A percentile compares a stretch with the other conserved stretches of the same genome.
Conservation (phyloP, 2,329 filamentous ascomycete species). For the Scolecobasidium constrictum region DNA sequence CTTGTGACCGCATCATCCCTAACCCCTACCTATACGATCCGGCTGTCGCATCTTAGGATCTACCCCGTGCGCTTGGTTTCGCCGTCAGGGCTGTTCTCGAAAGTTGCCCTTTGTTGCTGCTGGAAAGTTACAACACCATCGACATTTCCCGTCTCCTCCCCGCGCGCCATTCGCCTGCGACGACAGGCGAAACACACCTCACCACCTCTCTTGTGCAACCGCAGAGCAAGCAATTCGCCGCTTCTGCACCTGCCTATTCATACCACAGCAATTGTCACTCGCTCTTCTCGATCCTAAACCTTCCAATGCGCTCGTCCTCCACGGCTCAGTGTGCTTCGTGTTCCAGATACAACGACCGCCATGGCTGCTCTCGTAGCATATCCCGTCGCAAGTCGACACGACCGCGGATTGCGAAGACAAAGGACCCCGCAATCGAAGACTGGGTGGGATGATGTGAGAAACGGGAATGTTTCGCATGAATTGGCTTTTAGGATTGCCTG, state of each 20-base stretch:
- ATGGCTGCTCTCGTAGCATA: conserved; percentile 36
- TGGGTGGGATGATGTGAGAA: conserved; percentile 36
- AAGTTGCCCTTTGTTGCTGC: neutral
- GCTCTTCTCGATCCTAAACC: conserved; percentile 2
- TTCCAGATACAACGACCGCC: conserved; percentile 18
- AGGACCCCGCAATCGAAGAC: conserved; percentile 32
- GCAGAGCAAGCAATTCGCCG: neutral
- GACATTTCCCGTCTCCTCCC: neutral
- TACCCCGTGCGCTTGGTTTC: neutral
- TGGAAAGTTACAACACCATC: neutral
- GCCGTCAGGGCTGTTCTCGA: neutral
- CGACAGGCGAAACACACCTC: neutral
- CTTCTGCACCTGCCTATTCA: neutral
- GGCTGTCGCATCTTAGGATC: neutral
- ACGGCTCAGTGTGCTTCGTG: conserved; percentile 14
- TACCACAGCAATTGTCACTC: conserved; percentile 11
- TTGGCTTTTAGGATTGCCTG: conserved; percentile 7
- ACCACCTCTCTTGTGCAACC: neutral
- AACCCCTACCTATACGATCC: neutral
- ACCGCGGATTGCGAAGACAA: conserved; percentile 29
- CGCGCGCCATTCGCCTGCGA: too few species aligned
- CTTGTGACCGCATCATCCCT: neutral
- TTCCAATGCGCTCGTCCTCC: conserved; percentile 11
- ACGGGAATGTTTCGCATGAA: too few species aligned
- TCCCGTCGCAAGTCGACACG: conserved; percentile 28